Evolutionary conservation across 345 rosid genomes (phyloP).

Genomic region (Salix suchowensis): DNA sequence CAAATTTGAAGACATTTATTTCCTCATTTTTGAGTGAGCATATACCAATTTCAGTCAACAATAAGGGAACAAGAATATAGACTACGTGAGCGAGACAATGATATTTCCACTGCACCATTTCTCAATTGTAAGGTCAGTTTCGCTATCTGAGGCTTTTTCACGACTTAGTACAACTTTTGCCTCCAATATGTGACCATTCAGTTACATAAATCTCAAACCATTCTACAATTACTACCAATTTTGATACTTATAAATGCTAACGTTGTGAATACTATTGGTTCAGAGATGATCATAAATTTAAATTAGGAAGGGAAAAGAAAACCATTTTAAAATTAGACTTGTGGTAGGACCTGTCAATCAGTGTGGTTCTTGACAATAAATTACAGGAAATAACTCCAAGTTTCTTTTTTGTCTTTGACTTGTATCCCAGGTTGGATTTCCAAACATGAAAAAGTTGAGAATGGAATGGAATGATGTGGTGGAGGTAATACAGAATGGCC

Average conservation of each 20-base stretch:
- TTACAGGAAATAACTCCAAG: neutral
- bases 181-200: neutral
- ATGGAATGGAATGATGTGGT: neutral
- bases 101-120: neutral
- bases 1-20: neutral
- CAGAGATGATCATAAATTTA: too few relatives aligned
- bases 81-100: neutral
- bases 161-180: neutral
- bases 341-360: neutral
- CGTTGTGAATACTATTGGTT: too few relatives aligned
- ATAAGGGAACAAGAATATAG: neutral
- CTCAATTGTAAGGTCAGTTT: neutral
- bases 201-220: neutral
- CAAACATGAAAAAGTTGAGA: neutral
- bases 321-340: too few relatives aligned
- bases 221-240: neutral
- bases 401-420: neutral
- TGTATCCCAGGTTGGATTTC: constrained; percentile 1
- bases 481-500: neutral
- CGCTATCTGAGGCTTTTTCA: neutral
- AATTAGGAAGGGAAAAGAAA: too few relatives aligned
- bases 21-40: neutral
- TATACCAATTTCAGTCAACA: too few relatives aligned
- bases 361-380: neutral
- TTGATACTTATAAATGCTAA: too few relatives aligned